These are phyloP conservation scores for Breviolum minutum DNA, from an alignment of 73 alveolate species.

Conservation along the genomic window DNA sequence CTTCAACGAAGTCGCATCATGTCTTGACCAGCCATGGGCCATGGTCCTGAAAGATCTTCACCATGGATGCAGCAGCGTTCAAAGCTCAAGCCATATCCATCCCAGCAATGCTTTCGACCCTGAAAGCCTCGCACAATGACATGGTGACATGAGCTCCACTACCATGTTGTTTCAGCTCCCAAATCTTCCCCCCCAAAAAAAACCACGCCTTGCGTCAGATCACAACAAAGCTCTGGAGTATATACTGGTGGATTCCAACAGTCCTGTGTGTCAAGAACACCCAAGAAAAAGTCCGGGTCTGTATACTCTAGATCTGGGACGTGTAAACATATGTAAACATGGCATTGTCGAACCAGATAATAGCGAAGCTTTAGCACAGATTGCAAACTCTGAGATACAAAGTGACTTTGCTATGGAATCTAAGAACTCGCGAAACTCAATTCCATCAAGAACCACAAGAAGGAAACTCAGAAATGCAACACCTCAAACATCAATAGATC, in stretches of 20 bases:
- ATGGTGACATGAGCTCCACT: neutral
- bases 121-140: neutral
- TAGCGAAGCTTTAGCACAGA: no score
- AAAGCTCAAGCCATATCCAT: constrained; percentile 42
- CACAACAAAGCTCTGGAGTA: constrained; percentile 42
- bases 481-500: no score
- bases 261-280: neutral
- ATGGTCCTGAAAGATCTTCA: neutral
- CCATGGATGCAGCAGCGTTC: constrained; percentile 59
- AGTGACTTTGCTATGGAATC: neutral
- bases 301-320: no score
- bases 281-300: no score
- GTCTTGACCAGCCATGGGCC: neutral
- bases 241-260: constrained; percentile 52
- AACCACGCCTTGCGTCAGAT: constrained; percentile 21
- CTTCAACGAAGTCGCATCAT: no score
- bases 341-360: no score
- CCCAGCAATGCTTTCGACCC: constrained; percentile 66
- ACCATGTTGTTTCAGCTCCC: neutral
- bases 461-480: neutral
- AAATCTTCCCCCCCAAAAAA: neutral
- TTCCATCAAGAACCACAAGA: neutral
- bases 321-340: no score
- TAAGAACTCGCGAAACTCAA: neutral
- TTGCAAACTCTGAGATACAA: neutral